phyloP scores from a whole-genome alignment of 176 grass and related monocot species.

The Poa annua region DNA sequence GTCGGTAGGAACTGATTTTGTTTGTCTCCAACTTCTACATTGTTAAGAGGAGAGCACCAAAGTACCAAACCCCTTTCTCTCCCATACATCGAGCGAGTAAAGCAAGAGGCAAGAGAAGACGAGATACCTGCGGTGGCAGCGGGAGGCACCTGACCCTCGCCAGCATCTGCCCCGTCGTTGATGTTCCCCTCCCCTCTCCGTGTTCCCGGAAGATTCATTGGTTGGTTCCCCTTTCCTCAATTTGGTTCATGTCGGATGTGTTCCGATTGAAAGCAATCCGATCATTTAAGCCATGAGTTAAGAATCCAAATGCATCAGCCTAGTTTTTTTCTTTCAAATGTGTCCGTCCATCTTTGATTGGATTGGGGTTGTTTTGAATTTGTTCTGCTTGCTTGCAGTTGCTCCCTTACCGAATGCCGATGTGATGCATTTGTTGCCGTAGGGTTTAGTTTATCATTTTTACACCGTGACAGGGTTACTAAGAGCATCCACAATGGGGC shows the following conservation, averaged over 20 bases:
- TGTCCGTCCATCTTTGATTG: background rate
- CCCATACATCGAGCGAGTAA: background rate
- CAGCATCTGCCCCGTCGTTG: background rate
- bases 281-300: background rate
- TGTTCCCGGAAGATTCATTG: background rate
- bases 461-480: background rate
- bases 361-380: background rate
- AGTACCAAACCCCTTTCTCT: background rate
- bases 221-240: background rate
- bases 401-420: background rate
- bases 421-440: background rate
- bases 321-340: background rate
- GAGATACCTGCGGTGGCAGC: background rate
- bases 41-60: background rate
- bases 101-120: background rate
- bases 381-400: background rate
- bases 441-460: background rate
- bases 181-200: background rate
- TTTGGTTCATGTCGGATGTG: background rate
- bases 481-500: no score
- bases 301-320: background rate
- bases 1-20: background rate
- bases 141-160: background rate
- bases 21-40: background rate
- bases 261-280: background rate